Base-by-base conservation (phyloP, 768 basidiomycete genomes). In the Chlorophyllum brunneum region DNA sequence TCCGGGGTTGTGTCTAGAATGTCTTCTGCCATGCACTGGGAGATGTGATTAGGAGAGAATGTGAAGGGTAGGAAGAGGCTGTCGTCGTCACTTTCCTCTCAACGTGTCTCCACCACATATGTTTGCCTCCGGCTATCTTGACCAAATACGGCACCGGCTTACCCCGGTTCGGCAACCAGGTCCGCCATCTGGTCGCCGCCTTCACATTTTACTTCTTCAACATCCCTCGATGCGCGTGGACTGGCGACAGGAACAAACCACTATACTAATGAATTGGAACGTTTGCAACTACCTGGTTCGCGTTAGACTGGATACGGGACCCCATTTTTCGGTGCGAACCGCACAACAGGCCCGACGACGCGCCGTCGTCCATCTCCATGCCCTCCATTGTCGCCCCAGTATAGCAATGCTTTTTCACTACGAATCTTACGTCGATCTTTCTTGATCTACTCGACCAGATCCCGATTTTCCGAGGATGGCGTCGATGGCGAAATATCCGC, bases 11-110 rank as follows among this genome's bases (percentile, higher is more conserved):
- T 24, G 20, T 51, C 30, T 20, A 43, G 51, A 36, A 56, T 48
- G 20, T 54, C 56, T 51, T 56, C 59, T 23, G 53, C 52, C 57
- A 62, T 60, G 33, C 29, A 26, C 41, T 11, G 42, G 24, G 34
- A 27, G 50, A 34, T 51, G 41, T 31, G 50, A 51, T 37, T 43
- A 34, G 40, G 50, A 36, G 11, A 16, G 15, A 26, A 31, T 51
- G 41, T 43, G 50, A 43, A 27, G 41, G 41, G 23, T 43, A 27
- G 50, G 30, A 15, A 18, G 22, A 34, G 40, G 13, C 16, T 5
- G 26, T 18, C 22, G 47, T 37, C 31, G 33, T 16, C 1, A 29
- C 8, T 22, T 41, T 9, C 27, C 22, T 34, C 47, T 22, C 15
- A 48, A 48, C 47, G 36, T 48, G 47, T 48, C 47, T 36, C 33